Conservation (phyloP, 2,329 filamentous ascomycete species). For the Claviceps sp. region DNA sequence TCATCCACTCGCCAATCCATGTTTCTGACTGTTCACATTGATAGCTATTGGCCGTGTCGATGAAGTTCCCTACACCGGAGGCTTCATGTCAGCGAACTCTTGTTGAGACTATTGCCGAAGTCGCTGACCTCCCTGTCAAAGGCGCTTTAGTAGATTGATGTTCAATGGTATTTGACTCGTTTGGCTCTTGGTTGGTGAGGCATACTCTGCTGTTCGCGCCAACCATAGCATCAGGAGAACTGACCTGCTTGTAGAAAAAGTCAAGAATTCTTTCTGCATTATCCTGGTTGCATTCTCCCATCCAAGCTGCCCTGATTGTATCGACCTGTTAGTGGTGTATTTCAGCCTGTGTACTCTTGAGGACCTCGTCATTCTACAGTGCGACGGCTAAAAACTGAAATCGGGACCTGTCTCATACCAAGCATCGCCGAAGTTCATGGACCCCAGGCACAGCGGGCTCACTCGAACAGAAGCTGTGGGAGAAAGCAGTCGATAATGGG, state of each 20-base stretch:
- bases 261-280: conserved; percentile 52
- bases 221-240: not conserved
- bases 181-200: not conserved
- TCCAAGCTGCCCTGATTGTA: conserved; percentile 32
- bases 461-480: conserved; percentile 52
- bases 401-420: conserved; percentile 21
- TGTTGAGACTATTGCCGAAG: not conserved
- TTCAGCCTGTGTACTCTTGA: not conserved
- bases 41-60: conserved; percentile 60
- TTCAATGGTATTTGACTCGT: not conserved
- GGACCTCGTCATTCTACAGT: not conserved
- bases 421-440: conserved; percentile 50
- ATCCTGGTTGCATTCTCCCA: conserved; percentile 53
- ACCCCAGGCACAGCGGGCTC: conserved; percentile 52
- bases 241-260: conserved; percentile 44
- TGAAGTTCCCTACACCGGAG: conserved; percentile 47
- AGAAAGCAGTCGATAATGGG: conserved; percentile 51
- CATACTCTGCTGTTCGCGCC: not conserved
- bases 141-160: not conserved
- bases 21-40: conserved; percentile 47
- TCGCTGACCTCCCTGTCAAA: conserved; percentile 15
- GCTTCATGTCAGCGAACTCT: not conserved
- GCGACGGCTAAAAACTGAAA: not conserved
- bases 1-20: conserved; percentile 62
- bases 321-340: not conserved